Evolutionary conservation across 2,329 filamentous ascomycete species (phyloP).

Genomic region (Xenosphaeropsis pyriputrescens): DNA sequence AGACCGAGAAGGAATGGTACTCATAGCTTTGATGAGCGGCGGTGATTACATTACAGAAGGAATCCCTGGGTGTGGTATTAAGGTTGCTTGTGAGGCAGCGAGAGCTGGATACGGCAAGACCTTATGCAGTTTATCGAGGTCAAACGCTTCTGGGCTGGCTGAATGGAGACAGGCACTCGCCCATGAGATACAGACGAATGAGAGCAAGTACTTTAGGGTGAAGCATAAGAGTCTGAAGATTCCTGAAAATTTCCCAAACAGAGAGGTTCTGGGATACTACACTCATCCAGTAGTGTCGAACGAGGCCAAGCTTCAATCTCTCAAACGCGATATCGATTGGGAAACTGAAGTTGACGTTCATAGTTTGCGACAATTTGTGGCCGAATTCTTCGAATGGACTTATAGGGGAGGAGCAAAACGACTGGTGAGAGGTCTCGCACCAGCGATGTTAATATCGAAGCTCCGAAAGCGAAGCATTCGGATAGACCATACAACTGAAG

Average conservation of each 20-base stretch:
- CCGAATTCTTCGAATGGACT: conserved; percentile 77
- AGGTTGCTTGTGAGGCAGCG: conserved; percentile 80
- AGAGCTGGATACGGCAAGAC: conserved; percentile 72
- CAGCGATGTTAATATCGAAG: conserved; percentile 54
- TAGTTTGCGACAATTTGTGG: conserved; percentile 58
- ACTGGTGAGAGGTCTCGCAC: conserved; percentile 67
- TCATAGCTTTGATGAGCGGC: conserved; percentile 88
- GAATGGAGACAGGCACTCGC: conserved; percentile 60
- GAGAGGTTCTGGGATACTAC: conserved; percentile 72
- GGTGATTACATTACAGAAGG: conserved; percentile 89
- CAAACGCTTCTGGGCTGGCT: conserved; percentile 41
- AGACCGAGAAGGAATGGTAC: conserved; percentile 77
- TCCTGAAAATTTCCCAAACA: conserved; percentile 68
- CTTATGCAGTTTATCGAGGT: conserved; percentile 49
- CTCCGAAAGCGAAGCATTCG: conserved; percentile 24
- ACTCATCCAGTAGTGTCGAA: conserved; percentile 73
- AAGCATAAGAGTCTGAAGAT: conserved; percentile 63
- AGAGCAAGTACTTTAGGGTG: conserved; percentile 63
- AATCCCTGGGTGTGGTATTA: conserved; percentile 74
- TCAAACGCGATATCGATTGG: conserved; percentile 42
- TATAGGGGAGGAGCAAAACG: conserved; percentile 68
- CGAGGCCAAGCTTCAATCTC: conserved; percentile 33
- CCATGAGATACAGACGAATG: conserved; percentile 71
- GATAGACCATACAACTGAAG: conserved; percentile 20
- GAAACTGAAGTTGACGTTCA: conserved; percentile 47